Base-by-base conservation (phyloP, 164 flowering plant species). In the Annona cherimola region DNA sequence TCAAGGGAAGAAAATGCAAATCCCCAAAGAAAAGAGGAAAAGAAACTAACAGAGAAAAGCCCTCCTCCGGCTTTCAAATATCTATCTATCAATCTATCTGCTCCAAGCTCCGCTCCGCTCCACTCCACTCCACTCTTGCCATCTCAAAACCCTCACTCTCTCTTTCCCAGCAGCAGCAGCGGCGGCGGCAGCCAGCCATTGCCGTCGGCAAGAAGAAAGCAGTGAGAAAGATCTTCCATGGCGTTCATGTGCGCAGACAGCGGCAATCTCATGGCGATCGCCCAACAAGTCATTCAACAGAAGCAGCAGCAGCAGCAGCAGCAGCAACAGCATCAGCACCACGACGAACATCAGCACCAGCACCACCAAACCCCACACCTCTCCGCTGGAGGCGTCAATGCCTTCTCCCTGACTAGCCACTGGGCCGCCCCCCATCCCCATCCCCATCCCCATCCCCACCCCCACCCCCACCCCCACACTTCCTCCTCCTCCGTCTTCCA, bases 201-300 rank as follows among this genome's bases (percentile, higher is more conserved):
- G 8, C n/a, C 55, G 4, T 40, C 19, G 26, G 39, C 54, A 18
- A 67, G 57, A 39, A 18, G 11, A 8, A 18, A 43, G 50, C 2
- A 3, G 59, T 3, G 39, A 55, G 55, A 45, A 44, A 8, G 57
- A 44, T 43, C 9, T 44, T 5, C 3, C 73, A 94, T 94, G 98
- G 97, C 96, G 45, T 87, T 88, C 76, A 89, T 89, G 93, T 91
- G 99, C 46, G 83, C 94, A 4, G 99, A 95, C 80, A 95, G 93
- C 76, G 99, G 98, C 42, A 92, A 95, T 68, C 86, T 95, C 66
- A 95, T 95, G 99, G 99, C 99, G 18, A 89, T 95, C 3, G 99
- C 98, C 2, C 96, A 95, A 54, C 99, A 95, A 83, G 90, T 95
- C 43, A 90, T 94, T 63, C 83, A 92, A 54, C 98, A 92, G 66